A percentile compares a stretch with the other conserved stretches of the same genome.
Evolutionary conservation across 2,329 filamentous ascomycete species (phyloP).

Genomic region (Sarocladium oryzae): DNA sequence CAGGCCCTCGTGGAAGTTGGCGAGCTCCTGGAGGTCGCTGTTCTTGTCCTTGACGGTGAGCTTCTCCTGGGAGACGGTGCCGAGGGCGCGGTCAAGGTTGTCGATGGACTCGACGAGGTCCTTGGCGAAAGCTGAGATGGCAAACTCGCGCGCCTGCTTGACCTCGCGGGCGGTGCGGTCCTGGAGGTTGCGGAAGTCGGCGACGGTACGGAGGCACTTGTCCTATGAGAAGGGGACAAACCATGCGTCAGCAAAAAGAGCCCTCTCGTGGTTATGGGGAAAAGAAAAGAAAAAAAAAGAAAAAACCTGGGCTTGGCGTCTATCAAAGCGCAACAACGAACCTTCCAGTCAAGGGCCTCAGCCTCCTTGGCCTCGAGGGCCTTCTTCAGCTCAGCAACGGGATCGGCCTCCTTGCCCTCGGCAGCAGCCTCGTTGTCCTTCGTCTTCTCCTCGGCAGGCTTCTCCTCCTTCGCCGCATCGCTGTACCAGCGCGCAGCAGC

Average conservation of each 20-base stretch:
- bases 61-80: conserved; percentile 70
- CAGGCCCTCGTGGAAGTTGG: conserved; percentile 77
- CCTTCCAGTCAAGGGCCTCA: conserved; percentile 72
- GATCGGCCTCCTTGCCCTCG: conserved; percentile 25
- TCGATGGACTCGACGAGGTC: conserved; percentile 94
- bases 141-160: conserved; percentile 81
- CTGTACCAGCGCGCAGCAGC: conserved; percentile 40
- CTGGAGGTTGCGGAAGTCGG: conserved; percentile 97
- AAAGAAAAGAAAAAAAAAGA: too few relatives aligned
- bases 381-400: conserved; percentile 41
- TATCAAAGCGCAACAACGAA: conserved; percentile 34
- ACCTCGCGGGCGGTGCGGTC: conserved; percentile 89
- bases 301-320: too few relatives aligned
- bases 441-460: conserved; percentile 23
- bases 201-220: conserved; percentile 86
- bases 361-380: conserved; percentile 45
- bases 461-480: conserved; percentile 33
- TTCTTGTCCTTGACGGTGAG: conserved; percentile 46
- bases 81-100: conserved; percentile 90
- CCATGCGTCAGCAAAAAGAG: background rate
- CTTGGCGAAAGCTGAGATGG: conserved; percentile 90
- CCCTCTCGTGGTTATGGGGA: too few relatives aligned
- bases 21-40: conserved; percentile 62
- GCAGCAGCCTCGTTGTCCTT: too few relatives aligned
- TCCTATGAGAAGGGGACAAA: conserved; percentile 53